A percentile compares a stretch with the other conserved stretches of the same genome.
phyloP scores from a whole-genome alignment of 2,329 filamentous ascomycete species.

The Phoma sp. region DNA sequence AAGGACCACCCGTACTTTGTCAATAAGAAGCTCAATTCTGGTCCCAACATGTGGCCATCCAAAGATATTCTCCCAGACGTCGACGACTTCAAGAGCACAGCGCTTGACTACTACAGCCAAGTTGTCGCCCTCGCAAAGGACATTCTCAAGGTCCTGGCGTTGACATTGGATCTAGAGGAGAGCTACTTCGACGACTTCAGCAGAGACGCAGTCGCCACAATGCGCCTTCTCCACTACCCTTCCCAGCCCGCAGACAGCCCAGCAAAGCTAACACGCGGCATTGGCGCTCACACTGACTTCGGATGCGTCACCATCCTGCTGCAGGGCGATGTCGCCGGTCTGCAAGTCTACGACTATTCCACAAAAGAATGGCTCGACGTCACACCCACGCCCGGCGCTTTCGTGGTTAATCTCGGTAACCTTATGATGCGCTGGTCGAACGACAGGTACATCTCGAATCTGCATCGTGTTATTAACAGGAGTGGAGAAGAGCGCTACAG shows the following conservation, averaged over 20 bases:
- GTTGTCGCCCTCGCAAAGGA: constrained; percentile 52
- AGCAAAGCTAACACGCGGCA: constrained; percentile 47
- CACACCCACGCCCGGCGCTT: constrained; percentile 74
- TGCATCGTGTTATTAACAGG: constrained; percentile 54
- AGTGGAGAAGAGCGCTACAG: constrained; percentile 46
- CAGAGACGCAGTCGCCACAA: constrained; percentile 49
- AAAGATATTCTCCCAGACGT: constrained; percentile 23
- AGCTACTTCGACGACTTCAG: constrained; percentile 50
- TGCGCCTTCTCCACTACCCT: constrained; percentile 55
- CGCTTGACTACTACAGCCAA: constrained; percentile 52
- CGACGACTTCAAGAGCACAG: constrained; percentile 40
- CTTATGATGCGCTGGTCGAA: constrained; percentile 55
- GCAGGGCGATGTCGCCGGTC: constrained; percentile 59
- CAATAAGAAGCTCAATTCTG: constrained; percentile 38
- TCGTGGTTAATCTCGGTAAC: constrained; percentile 82
- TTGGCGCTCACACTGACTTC: constrained; percentile 56
- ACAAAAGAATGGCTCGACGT: constrained; percentile 80
- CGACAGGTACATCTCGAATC: constrained; percentile 52
- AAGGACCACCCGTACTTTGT: constrained; percentile 49
- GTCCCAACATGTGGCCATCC: constrained; percentile 53
- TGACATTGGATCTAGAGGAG: constrained; percentile 50
- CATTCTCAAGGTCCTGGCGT: constrained; percentile 51
- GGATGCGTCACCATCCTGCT: constrained; percentile 53
- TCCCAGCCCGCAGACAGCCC: constrained; percentile 40
- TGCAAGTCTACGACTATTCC: constrained; percentile 79